Evolutionary conservation across 1,139 yeast genomes (phyloP), one percentile per base, ranked within the genome.

Genomic region (Lodderomyces elongisporus): DNA sequence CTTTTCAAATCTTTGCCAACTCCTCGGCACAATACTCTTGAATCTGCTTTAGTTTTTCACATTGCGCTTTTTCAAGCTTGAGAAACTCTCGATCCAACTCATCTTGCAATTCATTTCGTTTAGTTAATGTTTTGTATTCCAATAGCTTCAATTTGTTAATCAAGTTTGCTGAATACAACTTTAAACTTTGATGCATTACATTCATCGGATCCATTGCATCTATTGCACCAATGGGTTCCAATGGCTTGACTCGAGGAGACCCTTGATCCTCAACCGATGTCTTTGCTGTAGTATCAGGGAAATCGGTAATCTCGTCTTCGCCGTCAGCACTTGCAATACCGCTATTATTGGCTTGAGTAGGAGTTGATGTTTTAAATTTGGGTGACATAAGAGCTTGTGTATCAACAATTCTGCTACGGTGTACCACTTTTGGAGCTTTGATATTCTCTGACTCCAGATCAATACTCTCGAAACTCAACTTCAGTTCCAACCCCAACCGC

Each of bases 51-150:
- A 40, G 27, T 25, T 40, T 39, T 5, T n/a, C 28, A 16, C 29
- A 30, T 8, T 41, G 43, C 13, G 25, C 30, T 8, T 13, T 14
- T 25, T 35, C 34, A 17, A 48, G 32, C 20, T 30, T 31, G 3
- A 41, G 36, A 25, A 49, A 41, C 15, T 42, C 46, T 4, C 26
- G 9, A 13, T 47, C 44, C n/a, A 49, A 33, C 24, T 47, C 41
- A 16, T 28, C 14, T 31, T 43, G 42, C 30, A 50, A 37, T 26
- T 43, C 42, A 13, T 35, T 38, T 28, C 40, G 39, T 26, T 39
- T 40, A 10, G 39, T 25, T 5, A 43, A 16, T 3, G 48, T 32
- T 21, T 43, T 39, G 12, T 21, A 27, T 33, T 51, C 52, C 23
- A 51, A 35, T 4, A 21, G 8, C 29, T 42, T 43, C 25, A 52